These are phyloP conservation scores for Ascochyta viciae-villosae DNA, from an alignment of 2,329 filamentous ascomycete species.

Conservation along the genomic window DNA sequence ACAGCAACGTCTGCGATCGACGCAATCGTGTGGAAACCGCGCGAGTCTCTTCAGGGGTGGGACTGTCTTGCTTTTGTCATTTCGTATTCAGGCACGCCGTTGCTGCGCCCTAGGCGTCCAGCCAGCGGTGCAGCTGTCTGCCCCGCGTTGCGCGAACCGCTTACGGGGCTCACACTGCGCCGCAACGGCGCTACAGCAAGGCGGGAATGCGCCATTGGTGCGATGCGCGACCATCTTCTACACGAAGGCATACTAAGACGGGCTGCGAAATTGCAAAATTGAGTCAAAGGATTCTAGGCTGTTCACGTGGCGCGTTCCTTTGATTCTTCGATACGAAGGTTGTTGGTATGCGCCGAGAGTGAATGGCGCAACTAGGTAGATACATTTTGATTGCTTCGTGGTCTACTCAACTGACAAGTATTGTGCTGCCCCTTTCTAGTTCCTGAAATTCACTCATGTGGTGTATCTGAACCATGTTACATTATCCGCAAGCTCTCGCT, in stretches of 20 bases:
- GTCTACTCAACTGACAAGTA: no score
- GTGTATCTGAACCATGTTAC: constrained; percentile 56
- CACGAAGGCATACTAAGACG: background rate
- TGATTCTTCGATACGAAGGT: background rate
- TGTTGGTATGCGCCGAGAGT: no score
- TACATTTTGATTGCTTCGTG: background rate
- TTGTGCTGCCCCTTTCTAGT: background rate
- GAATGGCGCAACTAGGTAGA: no score
- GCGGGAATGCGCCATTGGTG: background rate
- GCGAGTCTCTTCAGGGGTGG: background rate
- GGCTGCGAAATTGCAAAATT: constrained; percentile 1
- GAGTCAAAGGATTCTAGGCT: background rate
- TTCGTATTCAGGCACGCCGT: background rate
- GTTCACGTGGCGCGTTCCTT: background rate
- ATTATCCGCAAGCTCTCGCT: constrained; percentile 64
- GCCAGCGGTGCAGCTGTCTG: background rate
- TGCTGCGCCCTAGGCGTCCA: constrained; percentile 14
- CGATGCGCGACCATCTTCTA: background rate
- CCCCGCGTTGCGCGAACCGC: background rate
- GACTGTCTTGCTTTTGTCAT: background rate
- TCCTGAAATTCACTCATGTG: constrained; percentile 9
- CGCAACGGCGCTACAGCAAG: background rate
- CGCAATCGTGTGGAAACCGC: background rate
- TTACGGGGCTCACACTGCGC: background rate
- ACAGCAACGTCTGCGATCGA: background rate